Percentiles rank a stretch among this genome's conserved stretches.
Conservation (phyloP, 768 basidiomycete genomes). For the Dacryopinax primogenitus region DNA sequence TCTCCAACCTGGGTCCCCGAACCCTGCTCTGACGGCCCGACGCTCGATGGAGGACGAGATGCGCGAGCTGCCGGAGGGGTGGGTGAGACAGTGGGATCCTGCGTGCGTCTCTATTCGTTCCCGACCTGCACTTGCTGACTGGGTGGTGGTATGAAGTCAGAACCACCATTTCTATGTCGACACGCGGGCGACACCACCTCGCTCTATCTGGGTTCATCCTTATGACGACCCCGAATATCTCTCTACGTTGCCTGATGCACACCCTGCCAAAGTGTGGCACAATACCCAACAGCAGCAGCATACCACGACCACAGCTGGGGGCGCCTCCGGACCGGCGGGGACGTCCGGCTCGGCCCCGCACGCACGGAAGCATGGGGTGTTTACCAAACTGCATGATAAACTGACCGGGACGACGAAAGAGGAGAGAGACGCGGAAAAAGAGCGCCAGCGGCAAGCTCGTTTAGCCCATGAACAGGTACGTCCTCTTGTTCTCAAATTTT, state of each 20-base stretch:
- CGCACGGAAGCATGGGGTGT: slow-evolving; percentile 35
- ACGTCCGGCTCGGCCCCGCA: background rate
- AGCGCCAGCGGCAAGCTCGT: slow-evolving; percentile 20
- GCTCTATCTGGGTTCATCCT: slow-evolving; percentile 61
- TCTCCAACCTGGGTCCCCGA: background rate
- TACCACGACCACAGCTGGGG: background rate
- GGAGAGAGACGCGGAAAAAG: slow-evolving; percentile 36
- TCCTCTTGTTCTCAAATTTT: background rate
- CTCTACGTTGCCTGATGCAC: slow-evolving; percentile 41
- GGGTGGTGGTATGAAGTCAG: slow-evolving; percentile 16
- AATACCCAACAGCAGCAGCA: background rate
- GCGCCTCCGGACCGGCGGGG: background rate
- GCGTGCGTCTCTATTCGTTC: slow-evolving; percentile 8
- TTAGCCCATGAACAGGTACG: slow-evolving; percentile 1
- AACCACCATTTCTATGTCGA: slow-evolving; percentile 49
- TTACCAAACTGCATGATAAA: slow-evolving; percentile 52
- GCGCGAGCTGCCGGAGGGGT: slow-evolving; percentile 39
- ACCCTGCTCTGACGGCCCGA: background rate
- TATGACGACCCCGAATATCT: slow-evolving; percentile 55
- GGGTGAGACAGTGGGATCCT: slow-evolving; percentile 40
- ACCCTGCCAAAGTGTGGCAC: slow-evolving; percentile 20
- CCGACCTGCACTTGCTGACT: background rate
- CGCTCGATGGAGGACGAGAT: background rate
- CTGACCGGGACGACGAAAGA: slow-evolving; percentile 46
- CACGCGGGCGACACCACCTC: slow-evolving; percentile 46